phyloP scores from a whole-genome alignment of 2,329 filamentous ascomycete genomes.

The Xylaria sp. region DNA sequence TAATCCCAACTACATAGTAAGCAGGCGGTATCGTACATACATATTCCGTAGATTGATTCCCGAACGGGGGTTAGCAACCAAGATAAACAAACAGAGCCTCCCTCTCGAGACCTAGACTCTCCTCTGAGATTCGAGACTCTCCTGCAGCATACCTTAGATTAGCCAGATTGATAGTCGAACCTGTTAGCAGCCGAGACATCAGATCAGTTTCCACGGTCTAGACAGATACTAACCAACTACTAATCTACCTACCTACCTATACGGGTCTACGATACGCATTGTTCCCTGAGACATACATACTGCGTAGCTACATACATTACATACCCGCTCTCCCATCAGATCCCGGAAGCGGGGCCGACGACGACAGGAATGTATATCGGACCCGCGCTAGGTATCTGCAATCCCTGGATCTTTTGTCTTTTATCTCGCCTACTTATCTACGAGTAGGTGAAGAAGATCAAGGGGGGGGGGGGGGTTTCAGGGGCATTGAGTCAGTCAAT shows the following conservation, averaged over 20 bases:
- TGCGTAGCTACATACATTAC: neutral
- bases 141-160: neutral
- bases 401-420: too few species aligned
- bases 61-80: neutral
- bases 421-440: too few species aligned
- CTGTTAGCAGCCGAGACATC: neutral
- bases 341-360: too few species aligned
- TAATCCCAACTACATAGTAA: neutral
- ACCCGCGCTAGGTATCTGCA: too few species aligned
- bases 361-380: too few species aligned
- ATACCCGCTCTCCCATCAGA: neutral
- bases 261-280: neutral
- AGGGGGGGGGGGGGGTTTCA: too few species aligned
- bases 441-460: too few species aligned
- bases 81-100: neutral
- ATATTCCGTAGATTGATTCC: too few species aligned
- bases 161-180: neutral
- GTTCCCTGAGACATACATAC: neutral
- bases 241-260: neutral
- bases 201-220: neutral
- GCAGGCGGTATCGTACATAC: too few species aligned
- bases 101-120: neutral
- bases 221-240: too few species aligned
- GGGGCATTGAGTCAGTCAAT: too few species aligned
- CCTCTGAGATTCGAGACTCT: neutral